Evolutionary conservation across 345 rosid genomes (phyloP), one percentile per base, ranked within the genome.

Genomic region (Adansonia digitata): DNA sequence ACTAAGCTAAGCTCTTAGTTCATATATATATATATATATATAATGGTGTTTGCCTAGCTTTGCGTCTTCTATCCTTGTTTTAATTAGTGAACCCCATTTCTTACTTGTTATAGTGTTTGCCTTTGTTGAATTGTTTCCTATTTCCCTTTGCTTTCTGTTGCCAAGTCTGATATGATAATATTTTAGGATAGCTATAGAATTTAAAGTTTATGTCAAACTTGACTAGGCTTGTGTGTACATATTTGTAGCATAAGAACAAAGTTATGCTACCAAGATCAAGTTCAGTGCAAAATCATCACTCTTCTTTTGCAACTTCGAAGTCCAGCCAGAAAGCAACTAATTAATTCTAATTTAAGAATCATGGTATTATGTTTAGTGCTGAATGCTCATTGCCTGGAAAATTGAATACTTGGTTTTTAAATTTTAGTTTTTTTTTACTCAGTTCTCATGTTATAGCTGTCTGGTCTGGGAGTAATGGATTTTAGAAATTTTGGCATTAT

Each of bases 401-500:
- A 7, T 37, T 13, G 62, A 24, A 29, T 48, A 4, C 69, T 2
- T 37, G 14, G 17, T 2, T 57, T 57, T 69, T 48, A 69, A 11
- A 15, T 27, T 31, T 18, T 29, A 20, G 34, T 37, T 71, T 20
- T 34, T 37, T 71, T 20, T 34, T 65, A 7, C 2, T 10, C 3
- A 49, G 9, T 37, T 45, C 20, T 48, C 15, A 7, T 20, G 57
- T 15, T 35, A 1, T 45, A 5, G 42, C 27, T n/a, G 27, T 15
- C 6, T 1, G 29, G 27, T 15, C 6, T 1, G 29, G 71, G 18
- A 73, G 29, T 61, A 17, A 26, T 39, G 72, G 48, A n/a, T 65
- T 37, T 52, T 52, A 7, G 49, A 74, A 39, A 34, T 15, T 17
- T 52, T 80, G 77, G 78, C 68, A 39, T 27, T 70, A 22, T 75